phyloP scores from a whole-genome alignment of 371 early-diverging fungal species.

The Rhizopus arrhizus region DNA sequence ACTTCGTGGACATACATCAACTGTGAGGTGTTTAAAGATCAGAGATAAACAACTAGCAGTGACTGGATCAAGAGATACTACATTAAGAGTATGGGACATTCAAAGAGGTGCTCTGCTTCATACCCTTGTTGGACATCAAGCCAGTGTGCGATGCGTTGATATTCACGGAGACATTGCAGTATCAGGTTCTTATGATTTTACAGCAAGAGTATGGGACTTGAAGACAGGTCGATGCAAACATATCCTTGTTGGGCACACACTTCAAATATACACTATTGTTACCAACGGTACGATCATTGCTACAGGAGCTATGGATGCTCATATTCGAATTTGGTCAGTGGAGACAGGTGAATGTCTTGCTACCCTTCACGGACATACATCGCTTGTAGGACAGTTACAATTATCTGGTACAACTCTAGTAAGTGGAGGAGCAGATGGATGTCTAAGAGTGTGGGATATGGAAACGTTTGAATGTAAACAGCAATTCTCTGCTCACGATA shows the following conservation, averaged over 20 bases:
- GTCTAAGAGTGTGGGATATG: constrained; percentile 86
- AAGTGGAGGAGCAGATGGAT: constrained; percentile 87
- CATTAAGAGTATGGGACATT: constrained; percentile 83
- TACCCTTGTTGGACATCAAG: constrained; percentile 73
- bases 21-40: constrained; percentile 85
- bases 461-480: constrained; percentile 65
- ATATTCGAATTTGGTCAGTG: constrained; percentile 72
- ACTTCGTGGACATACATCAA: constrained; percentile 88
- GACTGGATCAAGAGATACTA: constrained; percentile 89
- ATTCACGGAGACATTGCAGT: constrained; percentile 74
- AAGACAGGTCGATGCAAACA: constrained; percentile 69
- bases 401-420: constrained; percentile 70
- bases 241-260: constrained; percentile 68
- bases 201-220: constrained; percentile 87
- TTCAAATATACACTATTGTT: constrained; percentile 69
- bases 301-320: constrained; percentile 77
- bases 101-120: constrained; percentile 63
- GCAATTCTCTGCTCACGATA: constrained; percentile 76
- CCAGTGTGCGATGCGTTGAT: constrained; percentile 83
- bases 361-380: constrained; percentile 77
- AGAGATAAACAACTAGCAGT: constrained; percentile 69
- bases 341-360: constrained; percentile 60
- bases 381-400: constrained; percentile 84
- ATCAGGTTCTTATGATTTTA: constrained; percentile 89
- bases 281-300: constrained; percentile 68